Percentiles rank a stretch among this genome's conserved stretches.
Conservation (phyloP, 371 early-diverging fungal genomes). For the Zychaea mexicana region DNA sequence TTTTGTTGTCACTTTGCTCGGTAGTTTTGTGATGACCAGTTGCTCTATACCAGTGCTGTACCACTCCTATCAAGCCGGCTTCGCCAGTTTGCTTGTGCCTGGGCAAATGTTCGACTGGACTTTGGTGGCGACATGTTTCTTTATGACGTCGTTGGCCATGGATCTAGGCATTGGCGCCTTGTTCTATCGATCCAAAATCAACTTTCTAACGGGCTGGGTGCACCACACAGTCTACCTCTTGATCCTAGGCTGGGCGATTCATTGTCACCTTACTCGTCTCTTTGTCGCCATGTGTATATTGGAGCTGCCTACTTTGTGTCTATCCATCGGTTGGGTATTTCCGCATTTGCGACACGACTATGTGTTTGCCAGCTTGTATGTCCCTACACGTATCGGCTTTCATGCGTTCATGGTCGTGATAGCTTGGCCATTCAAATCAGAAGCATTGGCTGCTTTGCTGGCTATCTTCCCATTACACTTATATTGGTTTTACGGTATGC, state of each 20-base stretch:
- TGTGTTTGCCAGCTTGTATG: conserved; percentile 43
- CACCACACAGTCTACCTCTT: conserved; percentile 54
- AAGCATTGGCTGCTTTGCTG: conserved; percentile 13
- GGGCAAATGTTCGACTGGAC: conserved; percentile 28
- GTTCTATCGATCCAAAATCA: conserved; percentile 49
- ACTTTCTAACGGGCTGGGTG: conserved; percentile 55
- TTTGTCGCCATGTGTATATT: conserved; percentile 43
- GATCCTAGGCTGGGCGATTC: conserved; percentile 31
- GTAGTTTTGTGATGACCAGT: conserved; percentile 31
- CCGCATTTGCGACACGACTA: conserved; percentile 33
- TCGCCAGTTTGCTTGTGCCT: conserved; percentile 13
- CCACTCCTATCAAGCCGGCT: conserved; percentile 13
- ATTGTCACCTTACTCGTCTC: conserved; percentile 17
- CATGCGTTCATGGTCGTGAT: conserved; percentile 37
- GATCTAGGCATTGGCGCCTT: conserved; percentile 49
- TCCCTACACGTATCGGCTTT: conserved; percentile 39
- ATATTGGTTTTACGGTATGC: conserved; percentile 50
- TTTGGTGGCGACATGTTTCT: conserved; percentile 30
- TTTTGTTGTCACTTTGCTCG: conserved; percentile 35
- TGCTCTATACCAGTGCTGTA: conserved; percentile 34
- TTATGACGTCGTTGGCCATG: conserved; percentile 44
- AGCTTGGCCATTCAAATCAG: background rate
- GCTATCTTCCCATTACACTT: conserved; percentile 43
- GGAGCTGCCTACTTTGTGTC: conserved; percentile 41
- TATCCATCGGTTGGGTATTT: conserved; percentile 42